These are phyloP conservation scores for Salvia splendens DNA, from an alignment of 257 asterid species.

Conservation along the genomic window DNA sequence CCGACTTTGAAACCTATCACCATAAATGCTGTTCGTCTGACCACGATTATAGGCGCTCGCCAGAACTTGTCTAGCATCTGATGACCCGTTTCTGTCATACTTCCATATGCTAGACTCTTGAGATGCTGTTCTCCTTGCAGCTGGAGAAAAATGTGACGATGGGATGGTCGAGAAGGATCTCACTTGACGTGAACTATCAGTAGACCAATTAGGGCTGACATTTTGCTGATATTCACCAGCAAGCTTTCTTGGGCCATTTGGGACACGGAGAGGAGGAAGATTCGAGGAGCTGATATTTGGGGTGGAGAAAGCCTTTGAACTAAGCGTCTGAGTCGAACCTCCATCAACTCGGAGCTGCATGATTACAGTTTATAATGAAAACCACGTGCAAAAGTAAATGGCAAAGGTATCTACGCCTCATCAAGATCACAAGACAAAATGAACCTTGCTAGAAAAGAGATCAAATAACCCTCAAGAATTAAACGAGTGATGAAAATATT, in stretches of 20 bases:
- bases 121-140: no score
- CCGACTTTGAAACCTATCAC: constrained; percentile 53
- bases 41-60: constrained; percentile 16
- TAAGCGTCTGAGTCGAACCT: constrained; percentile 44
- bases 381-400: not conserved
- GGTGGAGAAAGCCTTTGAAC: constrained; percentile 56
- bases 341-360: constrained; percentile 74
- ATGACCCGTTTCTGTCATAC: constrained; percentile 57
- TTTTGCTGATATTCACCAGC: constrained; percentile 52
- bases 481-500: no score
- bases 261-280: constrained; percentile 64
- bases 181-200: constrained; percentile 44
- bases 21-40: constrained; percentile 44
- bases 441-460: not conserved
- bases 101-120: constrained; percentile 70
- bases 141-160: constrained; percentile 25
- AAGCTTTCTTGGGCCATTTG: constrained; percentile 49
- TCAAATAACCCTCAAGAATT: not conserved
- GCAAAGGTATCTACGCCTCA: no score
- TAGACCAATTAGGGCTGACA: constrained; percentile 44
- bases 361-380: constrained; percentile 25
- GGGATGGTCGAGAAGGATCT: constrained; percentile 61
- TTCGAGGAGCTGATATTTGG: constrained; percentile 59
- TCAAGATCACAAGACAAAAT: not conserved
- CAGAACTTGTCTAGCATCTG: constrained; percentile 48